A percentile compares a stretch with the other conserved stretches of the same genome.
Conservation (phyloP, 2,329 filamentous ascomycete species). For the Knufia fluminis region DNA sequence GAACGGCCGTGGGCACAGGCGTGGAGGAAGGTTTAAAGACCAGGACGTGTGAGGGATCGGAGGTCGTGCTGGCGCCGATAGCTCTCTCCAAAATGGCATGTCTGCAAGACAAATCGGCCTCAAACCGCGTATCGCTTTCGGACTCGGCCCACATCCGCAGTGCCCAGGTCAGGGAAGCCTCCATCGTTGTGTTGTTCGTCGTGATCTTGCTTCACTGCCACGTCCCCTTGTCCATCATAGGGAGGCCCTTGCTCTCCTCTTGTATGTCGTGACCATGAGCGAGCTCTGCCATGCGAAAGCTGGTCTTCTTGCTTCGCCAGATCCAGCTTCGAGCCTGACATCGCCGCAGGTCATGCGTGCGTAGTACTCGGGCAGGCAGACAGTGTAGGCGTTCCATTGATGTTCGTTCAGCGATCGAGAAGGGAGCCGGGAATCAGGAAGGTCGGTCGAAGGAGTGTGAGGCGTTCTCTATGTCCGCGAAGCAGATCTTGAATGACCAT, state of each 20-base stretch:
- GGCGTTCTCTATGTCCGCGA: constrained; percentile 2
- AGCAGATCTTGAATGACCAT: constrained; percentile 2
- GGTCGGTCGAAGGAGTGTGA: constrained; percentile 2
- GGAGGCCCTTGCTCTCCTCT: constrained; percentile 3
- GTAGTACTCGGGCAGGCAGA: constrained; percentile 3
- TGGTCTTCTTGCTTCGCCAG: constrained; percentile 3
- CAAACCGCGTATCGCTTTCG: constrained; percentile 1
- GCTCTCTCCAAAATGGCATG: constrained; percentile 2
- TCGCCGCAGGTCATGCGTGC: not conserved
- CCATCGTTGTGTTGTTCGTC: constrained; percentile 3
- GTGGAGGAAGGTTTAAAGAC: constrained; percentile 3
- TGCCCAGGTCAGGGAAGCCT: constrained; percentile 1
- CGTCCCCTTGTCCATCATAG: not conserved
- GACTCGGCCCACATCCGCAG: constrained; percentile 1
- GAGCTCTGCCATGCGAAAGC: constrained; percentile 1
- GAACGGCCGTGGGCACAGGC: constrained; percentile 1
- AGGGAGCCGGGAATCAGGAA: constrained; percentile 1
- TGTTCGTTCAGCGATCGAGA: constrained; percentile 3
- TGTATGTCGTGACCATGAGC: constrained; percentile 2
- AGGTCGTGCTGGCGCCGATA: constrained; percentile 1
- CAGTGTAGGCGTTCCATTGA: constrained; percentile 2
- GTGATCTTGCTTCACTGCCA: constrained; percentile 2
- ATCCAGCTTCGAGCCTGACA: constrained; percentile 2
- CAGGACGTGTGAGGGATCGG: constrained; percentile 2
- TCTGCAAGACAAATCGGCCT: constrained; percentile 3